A percentile compares a stretch with the other conserved stretches of the same genome.
Evolutionary conservation across 257 asterid species (phyloP).

Genomic region (Jaltomata sinuosa): DNA sequence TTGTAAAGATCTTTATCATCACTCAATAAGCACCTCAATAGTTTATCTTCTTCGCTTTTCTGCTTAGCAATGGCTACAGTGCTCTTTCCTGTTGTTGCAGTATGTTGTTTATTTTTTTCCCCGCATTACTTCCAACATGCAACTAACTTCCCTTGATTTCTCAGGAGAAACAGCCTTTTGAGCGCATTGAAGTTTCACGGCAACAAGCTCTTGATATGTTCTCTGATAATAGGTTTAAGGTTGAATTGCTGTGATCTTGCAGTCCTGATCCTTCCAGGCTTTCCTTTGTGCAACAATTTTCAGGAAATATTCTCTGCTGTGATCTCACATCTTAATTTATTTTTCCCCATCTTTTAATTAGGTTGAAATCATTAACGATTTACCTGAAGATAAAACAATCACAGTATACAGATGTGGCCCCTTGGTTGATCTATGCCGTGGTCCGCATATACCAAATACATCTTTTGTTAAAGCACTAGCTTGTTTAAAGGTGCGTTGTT

Average conservation of each 20-base stretch:
- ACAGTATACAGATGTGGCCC: slow-evolving; percentile 98
- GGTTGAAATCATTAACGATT: slow-evolving; percentile 91
- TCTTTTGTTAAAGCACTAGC: slow-evolving; percentile 89
- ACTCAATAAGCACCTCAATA: not conserved
- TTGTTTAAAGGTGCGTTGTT: slow-evolving; percentile 67
- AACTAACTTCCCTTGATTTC: slow-evolving; percentile 5
- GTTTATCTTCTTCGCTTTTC: not conserved
- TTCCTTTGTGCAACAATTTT: not conserved
- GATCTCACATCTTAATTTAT: not conserved
- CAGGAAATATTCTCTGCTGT: not conserved
- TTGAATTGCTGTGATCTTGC: slow-evolving; percentile 1
- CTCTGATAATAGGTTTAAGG: slow-evolving; percentile 90
- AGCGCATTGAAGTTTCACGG: slow-evolving; percentile 90
- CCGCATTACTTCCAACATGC: not conserved
- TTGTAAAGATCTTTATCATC: not conserved
- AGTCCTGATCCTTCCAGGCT: not conserved
- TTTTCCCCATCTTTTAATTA: slow-evolving; percentile 17
- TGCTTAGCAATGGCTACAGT: not conserved
- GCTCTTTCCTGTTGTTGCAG: not conserved
- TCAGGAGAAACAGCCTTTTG: slow-evolving; percentile 91
- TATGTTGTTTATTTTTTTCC: not conserved
- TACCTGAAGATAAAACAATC: slow-evolving; percentile 88
- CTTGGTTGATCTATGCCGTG: slow-evolving; percentile 94
- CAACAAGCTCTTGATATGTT: slow-evolving; percentile 85
- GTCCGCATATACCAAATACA: slow-evolving; percentile 96